Conservation (phyloP, 768 basidiomycete genomes). For the Pulveroboletus sp. region DNA sequence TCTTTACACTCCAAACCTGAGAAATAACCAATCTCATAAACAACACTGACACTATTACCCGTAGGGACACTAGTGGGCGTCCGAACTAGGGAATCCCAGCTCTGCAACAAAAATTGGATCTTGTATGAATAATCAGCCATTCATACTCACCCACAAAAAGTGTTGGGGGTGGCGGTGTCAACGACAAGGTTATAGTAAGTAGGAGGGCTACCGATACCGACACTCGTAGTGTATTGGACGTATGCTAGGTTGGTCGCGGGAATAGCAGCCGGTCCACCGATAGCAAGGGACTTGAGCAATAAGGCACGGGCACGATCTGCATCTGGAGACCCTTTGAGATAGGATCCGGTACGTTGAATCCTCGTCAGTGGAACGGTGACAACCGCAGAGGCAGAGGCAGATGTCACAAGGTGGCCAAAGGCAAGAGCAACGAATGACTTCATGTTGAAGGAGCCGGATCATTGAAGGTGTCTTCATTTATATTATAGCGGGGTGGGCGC, state of each 20-base stretch:
- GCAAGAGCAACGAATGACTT: constrained; percentile 3
- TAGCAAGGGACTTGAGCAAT: background rate
- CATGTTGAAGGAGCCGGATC: background rate
- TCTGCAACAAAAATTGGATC: constrained; percentile 4
- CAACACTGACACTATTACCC: constrained; percentile 8
- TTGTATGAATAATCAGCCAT: background rate
- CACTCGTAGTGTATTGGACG: constrained; percentile 14
- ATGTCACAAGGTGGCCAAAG: constrained; percentile 1
- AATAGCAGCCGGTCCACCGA: background rate
- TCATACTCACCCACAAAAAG: constrained; percentile 15
- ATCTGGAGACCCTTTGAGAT: constrained; percentile 8
- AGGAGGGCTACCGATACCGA: constrained; percentile 24
- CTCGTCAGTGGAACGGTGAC: constrained; percentile 7
- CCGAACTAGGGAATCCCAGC: constrained; percentile 10
- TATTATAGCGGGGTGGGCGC: too few relatives aligned
- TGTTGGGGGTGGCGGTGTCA: constrained; percentile 30
- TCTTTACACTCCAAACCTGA: constrained; percentile 35
- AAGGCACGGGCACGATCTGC: constrained; percentile 12
- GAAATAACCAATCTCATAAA: constrained; percentile 11
- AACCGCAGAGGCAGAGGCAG: background rate
- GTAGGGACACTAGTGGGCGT: constrained; percentile 20
- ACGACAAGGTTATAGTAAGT: constrained; percentile 25
- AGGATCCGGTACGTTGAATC: constrained; percentile 3
- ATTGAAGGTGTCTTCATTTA: too few relatives aligned
- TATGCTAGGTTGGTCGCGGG: constrained; percentile 10